Conservation (phyloP, 2,329 filamentous ascomycete genomes). For the Sporothrix euskadiensis region DNA sequence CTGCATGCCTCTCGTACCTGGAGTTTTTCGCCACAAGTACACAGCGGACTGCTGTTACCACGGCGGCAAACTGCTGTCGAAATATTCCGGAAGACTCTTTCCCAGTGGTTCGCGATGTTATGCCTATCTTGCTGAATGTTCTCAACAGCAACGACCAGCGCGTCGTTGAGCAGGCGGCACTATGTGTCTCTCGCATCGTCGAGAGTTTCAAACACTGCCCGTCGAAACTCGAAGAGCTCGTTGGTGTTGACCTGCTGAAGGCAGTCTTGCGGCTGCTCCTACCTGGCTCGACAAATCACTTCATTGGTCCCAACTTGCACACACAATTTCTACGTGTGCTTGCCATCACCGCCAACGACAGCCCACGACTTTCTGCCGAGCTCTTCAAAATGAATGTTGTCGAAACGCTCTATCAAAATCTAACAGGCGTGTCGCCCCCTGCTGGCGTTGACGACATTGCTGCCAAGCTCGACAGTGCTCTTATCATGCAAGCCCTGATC, state of each 20-base stretch:
- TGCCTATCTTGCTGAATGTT: slow-evolving; percentile 91
- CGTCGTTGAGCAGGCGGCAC: slow-evolving; percentile 92
- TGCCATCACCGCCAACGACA: slow-evolving; percentile 85
- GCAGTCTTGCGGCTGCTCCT: slow-evolving; percentile 84
- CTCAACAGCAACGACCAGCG: slow-evolving; percentile 90
- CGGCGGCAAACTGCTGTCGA: slow-evolving; percentile 95
- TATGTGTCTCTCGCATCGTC: slow-evolving; percentile 93
- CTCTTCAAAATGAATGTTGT: slow-evolving; percentile 96
- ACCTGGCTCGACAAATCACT: slow-evolving; percentile 83
- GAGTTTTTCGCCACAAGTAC: slow-evolving; percentile 98
- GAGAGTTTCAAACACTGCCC: slow-evolving; percentile 94
- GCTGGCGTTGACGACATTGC: slow-evolving; percentile 73
- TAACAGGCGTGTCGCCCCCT: slow-evolving; percentile 93
- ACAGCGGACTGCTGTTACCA: slow-evolving; percentile 93
- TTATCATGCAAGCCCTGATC: slow-evolving; percentile 98
- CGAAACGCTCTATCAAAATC: slow-evolving; percentile 94
- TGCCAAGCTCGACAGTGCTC: slow-evolving; percentile 88
- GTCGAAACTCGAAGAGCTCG: slow-evolving; percentile 85
- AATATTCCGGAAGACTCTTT: slow-evolving; percentile 96
- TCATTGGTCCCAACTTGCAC: slow-evolving; percentile 91
- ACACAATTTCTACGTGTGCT: slow-evolving; percentile 93
- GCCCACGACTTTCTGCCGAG: slow-evolving; percentile 81
- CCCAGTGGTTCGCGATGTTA: slow-evolving; percentile 85
- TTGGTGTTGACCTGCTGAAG: slow-evolving; percentile 81
- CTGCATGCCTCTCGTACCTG: slow-evolving; percentile 91